Percentiles rank a stretch among this genome's conserved stretches.
phyloP scores from a whole-genome alignment of 1,139 yeast species.

The Saccharomyces hybrid region DNA sequence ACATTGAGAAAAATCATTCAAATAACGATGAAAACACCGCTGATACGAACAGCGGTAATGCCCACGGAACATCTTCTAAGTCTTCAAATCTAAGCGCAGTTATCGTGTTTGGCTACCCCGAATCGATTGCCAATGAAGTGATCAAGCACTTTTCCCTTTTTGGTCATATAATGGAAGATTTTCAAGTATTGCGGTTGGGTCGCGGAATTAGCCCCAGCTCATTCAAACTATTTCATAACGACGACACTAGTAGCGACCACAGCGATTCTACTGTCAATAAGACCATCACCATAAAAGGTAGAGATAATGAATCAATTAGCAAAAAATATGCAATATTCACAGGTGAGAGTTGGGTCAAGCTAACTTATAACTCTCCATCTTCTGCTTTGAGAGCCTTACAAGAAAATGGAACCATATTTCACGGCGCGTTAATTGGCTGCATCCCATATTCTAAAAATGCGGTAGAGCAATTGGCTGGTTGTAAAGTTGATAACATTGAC shows the following conservation, averaged over 20 bases:
- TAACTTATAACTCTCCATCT: conserved; percentile 70
- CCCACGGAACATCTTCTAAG: conserved; percentile 10
- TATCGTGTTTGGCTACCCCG: conserved; percentile 84
- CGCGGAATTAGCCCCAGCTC: conserved; percentile 4
- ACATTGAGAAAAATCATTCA: conserved; percentile 23
- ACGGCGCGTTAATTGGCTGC: conserved; percentile 71
- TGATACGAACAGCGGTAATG: conserved; percentile 4
- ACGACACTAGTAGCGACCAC: conserved; percentile 6
- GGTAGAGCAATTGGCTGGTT: conserved; percentile 55
- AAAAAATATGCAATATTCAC: conserved; percentile 57
- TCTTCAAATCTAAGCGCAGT: conserved; percentile 52
- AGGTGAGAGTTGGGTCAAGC: conserved; percentile 82
- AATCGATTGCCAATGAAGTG: conserved; percentile 57
- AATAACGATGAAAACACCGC: conserved; percentile 11
- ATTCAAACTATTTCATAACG: neutral
- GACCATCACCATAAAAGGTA: neutral
- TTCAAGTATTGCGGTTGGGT: conserved; percentile 37
- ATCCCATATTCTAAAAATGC: conserved; percentile 57
- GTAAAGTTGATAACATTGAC: conserved; percentile 44
- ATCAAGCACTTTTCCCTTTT: conserved; percentile 71
- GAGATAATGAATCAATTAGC: conserved; percentile 9
- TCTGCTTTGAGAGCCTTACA: conserved; percentile 78
- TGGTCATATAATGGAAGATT: conserved; percentile 75
- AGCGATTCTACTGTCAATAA: conserved; percentile 13
- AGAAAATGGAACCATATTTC: conserved; percentile 69